phyloP scores from a whole-genome alignment of 2,329 filamentous ascomycete genomes.

The Arthrobotrys iridis region DNA sequence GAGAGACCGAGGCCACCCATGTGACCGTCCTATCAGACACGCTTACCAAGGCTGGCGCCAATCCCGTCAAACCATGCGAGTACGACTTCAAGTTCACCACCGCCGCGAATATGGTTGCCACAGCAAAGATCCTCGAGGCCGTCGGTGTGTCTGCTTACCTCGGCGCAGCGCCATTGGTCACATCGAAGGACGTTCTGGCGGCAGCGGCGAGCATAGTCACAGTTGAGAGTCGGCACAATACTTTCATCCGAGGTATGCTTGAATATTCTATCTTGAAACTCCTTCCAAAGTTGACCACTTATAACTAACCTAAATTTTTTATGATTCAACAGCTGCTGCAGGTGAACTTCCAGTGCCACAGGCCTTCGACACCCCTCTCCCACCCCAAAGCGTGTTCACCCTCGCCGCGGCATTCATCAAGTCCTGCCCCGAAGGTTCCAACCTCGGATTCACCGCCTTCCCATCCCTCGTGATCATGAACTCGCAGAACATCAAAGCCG shows the following conservation, averaged over 20 bases:
- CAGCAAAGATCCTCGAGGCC: constrained; percentile 76
- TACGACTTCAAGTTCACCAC: constrained; percentile 77
- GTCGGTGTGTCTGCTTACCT: constrained; percentile 78
- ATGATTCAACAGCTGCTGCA: constrained; percentile 58
- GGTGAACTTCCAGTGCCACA: constrained; percentile 69
- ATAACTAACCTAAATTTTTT: constrained; percentile 11
- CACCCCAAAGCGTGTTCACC: constrained; percentile 75
- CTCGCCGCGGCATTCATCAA: constrained; percentile 77
- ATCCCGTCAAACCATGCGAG: constrained; percentile 74
- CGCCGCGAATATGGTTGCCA: constrained; percentile 74
- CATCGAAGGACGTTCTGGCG: constrained; percentile 69
- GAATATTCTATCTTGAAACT: constrained; percentile 61
- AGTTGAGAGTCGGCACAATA: constrained; percentile 78
- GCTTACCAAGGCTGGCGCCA: constrained; percentile 71
- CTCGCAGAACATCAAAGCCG: constrained; percentile 53
- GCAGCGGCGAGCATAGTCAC: constrained; percentile 77
- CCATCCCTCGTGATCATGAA: constrained; percentile 63
- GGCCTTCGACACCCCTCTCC: constrained; percentile 76
- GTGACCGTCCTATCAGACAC: constrained; percentile 70
- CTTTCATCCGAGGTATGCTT: constrained; percentile 73
- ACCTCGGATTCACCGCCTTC: constrained; percentile 73
- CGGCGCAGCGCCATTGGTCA: constrained; percentile 74
- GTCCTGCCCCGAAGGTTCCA: constrained; percentile 73
- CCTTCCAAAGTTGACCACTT: background rate
- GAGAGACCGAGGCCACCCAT: constrained; percentile 72